Conservation (phyloP, 1,284 basidiomycete species). For the Rugosomyces carneus region DNA sequence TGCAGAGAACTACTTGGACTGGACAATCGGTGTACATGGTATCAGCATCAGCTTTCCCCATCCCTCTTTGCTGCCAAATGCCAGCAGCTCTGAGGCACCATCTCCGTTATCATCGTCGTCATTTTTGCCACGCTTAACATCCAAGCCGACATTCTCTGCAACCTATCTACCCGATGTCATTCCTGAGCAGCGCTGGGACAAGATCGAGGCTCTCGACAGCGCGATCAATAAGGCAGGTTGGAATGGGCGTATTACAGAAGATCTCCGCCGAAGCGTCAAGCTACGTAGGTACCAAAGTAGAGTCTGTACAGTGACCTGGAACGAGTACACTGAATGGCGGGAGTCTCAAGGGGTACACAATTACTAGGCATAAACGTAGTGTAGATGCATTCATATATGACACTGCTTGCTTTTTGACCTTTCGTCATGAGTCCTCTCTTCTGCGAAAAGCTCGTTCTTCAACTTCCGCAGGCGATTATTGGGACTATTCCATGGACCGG, state of each 20-base stretch:
- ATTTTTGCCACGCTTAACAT: slow-evolving; percentile 47
- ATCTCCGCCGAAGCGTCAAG: slow-evolving; percentile 70
- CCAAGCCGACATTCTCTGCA: slow-evolving; percentile 67
- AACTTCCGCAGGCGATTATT: slow-evolving; percentile 39
- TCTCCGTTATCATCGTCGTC: slow-evolving; percentile 65
- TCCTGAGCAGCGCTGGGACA: slow-evolving; percentile 90
- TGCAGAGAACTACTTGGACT: slow-evolving; percentile 82
- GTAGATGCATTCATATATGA: no score
- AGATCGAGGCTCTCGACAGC: slow-evolving; percentile 82
- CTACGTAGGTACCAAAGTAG: slow-evolving; percentile 85
- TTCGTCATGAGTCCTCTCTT: neutral
- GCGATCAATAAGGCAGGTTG: slow-evolving; percentile 93
- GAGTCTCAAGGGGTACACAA: slow-evolving; percentile 26
- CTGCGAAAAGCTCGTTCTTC: slow-evolving; percentile 31
- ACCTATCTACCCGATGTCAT: slow-evolving; percentile 96
- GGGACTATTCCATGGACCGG: slow-evolving; percentile 35
- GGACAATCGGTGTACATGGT: slow-evolving; percentile 89
- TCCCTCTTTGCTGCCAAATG: slow-evolving; percentile 52
- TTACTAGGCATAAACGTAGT: slow-evolving; percentile 3
- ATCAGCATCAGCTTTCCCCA: slow-evolving; percentile 86
- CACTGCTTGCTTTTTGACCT: no score
- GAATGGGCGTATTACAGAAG: slow-evolving; percentile 78
- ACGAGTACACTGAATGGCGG: slow-evolving; percentile 76
- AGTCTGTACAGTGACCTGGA: slow-evolving; percentile 66
- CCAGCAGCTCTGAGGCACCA: slow-evolving; percentile 52